Conservation (phyloP, 257 asterid genomes). For the Rhazya stricta region DNA sequence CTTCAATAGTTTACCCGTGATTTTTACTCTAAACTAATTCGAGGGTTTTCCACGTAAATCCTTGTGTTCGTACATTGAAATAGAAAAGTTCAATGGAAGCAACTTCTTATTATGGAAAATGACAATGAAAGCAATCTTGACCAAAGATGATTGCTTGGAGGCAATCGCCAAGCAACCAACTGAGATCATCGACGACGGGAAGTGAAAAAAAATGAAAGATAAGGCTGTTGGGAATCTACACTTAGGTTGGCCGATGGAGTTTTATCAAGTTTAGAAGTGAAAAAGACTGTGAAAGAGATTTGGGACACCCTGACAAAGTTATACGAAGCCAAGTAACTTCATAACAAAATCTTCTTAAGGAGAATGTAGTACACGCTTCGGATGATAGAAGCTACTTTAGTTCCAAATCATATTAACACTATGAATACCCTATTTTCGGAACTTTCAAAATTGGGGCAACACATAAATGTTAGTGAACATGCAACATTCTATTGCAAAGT, state of each 20-base stretch:
- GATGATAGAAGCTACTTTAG: neutral
- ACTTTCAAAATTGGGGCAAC: neutral
- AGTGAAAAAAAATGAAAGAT: neutral
- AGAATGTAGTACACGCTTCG: no score
- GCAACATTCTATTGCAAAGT: conserved; percentile 2
- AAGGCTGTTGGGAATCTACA: neutral
- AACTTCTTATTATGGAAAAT: conserved; percentile 1
- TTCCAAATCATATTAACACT: neutral
- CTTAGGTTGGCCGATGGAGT: neutral
- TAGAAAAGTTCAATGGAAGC: neutral
- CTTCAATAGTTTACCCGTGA: no score
- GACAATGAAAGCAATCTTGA: neutral
- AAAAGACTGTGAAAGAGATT: no score
- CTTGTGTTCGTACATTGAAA: no score
- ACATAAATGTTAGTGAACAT: neutral
- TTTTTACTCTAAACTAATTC: no score
- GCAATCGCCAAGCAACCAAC: neutral
- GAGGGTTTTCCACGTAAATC: no score
- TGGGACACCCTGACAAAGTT: neutral
- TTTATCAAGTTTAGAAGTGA: neutral
- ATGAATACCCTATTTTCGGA: neutral
- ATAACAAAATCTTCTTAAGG: conserved; percentile 2
- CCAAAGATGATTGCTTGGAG: neutral
- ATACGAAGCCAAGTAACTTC: conserved; percentile 5
- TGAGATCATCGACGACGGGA: neutral